These are phyloP conservation scores for Cytospora leucostoma DNA, from an alignment of 2,329 filamentous ascomycete genomes.

Conservation along the genomic window DNA sequence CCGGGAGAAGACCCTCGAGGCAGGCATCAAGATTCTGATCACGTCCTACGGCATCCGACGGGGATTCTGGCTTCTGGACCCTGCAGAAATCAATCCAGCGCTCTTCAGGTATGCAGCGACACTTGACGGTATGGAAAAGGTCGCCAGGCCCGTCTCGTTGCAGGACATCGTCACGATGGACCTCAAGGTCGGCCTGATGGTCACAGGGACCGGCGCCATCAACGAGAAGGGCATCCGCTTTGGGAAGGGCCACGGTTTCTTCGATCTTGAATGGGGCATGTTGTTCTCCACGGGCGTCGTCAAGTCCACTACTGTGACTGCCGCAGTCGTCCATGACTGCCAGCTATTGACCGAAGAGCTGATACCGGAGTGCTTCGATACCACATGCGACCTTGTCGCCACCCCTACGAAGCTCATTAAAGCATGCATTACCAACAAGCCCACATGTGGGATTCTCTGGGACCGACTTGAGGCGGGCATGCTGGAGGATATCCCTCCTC, in stretches of 20 bases:
- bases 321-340: constrained; percentile 44
- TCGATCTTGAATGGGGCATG: constrained; percentile 47
- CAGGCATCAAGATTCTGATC: constrained; percentile 44
- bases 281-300: constrained; percentile 39
- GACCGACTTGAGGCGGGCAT: constrained; percentile 39
- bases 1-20: constrained; percentile 40
- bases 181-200: constrained; percentile 39
- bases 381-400: constrained; percentile 44
- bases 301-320: constrained; percentile 32
- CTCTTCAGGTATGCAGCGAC: constrained; percentile 39
- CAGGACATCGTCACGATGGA: constrained; percentile 38
- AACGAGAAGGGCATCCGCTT: constrained; percentile 41
- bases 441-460: constrained; percentile 41
- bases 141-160: constrained; percentile 40
- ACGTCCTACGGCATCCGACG: constrained; percentile 45
- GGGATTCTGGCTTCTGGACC: constrained; percentile 45
- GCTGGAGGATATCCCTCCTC: constrained; percentile 39
- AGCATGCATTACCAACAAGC: constrained; percentile 37
- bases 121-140: constrained; percentile 47
- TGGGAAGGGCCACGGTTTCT: constrained; percentile 44
- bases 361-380: constrained; percentile 40
- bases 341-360: constrained; percentile 43
- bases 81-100: constrained; percentile 34
- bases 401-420: constrained; percentile 39
- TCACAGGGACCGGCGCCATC: constrained; percentile 44